Base-by-base conservation (phyloP, 2,329 filamentous ascomycete species). In the Verticillium longisporum region DNA sequence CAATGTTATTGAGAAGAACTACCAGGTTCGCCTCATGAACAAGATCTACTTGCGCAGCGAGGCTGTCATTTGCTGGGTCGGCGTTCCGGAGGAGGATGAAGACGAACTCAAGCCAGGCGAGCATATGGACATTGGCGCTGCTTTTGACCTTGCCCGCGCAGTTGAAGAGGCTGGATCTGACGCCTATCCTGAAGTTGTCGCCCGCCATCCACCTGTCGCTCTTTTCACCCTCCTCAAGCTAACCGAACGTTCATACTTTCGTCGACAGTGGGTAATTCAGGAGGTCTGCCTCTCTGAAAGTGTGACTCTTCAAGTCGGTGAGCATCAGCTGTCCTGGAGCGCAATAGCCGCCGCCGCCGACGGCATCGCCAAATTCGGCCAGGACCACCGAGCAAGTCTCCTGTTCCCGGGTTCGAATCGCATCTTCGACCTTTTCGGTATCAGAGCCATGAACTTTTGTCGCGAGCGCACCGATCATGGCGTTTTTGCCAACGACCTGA, bases 11-110 rank as follows among this genome's bases (percentile, higher is more conserved):
- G 71, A 73, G 57, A 71, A 70, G 58, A 61, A 62, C 9, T 58
- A 63, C 18, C 71, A 73, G 61, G 70, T 73, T 3, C 45, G 57
- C 18, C 61, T 71, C 54, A 71, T 71, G 70, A 67, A 69, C 36
- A 59, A 62, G 41, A 72, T 70, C 15, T 72, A 71, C 62, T 64
- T 65, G 0, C 58, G 54, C 5, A 69, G 65, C 50, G 34, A 54
- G 1, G 64, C 57, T 45, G 61, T 66, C 3, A 53, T 72, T n/a
- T 61, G 69, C 18, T 73, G 70, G 69, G 62, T 72, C 11, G 70
- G 70, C 1, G 55, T 34, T 65, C 67, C 9, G 58, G 45, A 53
- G 18, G 45, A 61, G 15, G 65, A 68, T 4, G 45, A 53, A 18
- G 45, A 53, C 18, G 6, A 53, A 5, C 45, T 53, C 4, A n/a